A percentile compares a stretch with the other conserved stretches of the same genome.
Evolutionary conservation across 352 stramenopile genomes (phyloP).

Genomic region (Elongisporangium senticosum): DNA sequence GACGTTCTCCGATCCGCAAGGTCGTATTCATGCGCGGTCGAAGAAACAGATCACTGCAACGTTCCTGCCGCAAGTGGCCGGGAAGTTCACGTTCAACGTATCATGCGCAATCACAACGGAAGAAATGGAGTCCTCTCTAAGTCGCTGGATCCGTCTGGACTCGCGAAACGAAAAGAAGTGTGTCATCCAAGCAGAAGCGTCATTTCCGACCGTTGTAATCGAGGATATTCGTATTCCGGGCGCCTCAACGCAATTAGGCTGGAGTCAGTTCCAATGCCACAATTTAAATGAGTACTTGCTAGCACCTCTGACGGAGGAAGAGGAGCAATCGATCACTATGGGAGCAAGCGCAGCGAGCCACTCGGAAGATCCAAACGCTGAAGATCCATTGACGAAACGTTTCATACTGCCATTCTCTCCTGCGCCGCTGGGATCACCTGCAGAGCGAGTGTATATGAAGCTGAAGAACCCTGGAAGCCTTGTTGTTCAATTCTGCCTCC

Average conservation of each 20-base stretch:
- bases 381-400: constrained; percentile 11
- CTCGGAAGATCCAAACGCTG: neutral
- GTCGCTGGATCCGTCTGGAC: constrained; percentile 16
- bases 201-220: constrained; percentile 85
- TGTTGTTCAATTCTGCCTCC: constrained; percentile 76
- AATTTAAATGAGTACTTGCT: constrained; percentile 69
- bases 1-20: constrained; percentile 53
- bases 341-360: neutral
- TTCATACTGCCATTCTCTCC: constrained; percentile 82
- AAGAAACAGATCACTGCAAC: constrained; percentile 75
- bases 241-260: constrained; percentile 43
- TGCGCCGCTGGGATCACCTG: constrained; percentile 36
- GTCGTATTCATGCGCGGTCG: constrained; percentile 66
- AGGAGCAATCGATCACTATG: constrained; percentile 15
- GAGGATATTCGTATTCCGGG: constrained; percentile 71
- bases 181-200: constrained; percentile 62
- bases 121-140: constrained; percentile 11
- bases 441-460: constrained; percentile 67
- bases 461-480: constrained; percentile 85
- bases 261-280: constrained; percentile 69
- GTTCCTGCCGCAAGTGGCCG: constrained; percentile 59
- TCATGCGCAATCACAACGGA: constrained; percentile 37
- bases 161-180: constrained; percentile 29
- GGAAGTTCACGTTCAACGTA: constrained; percentile 70
- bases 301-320: constrained; percentile 34